Evolutionary conservation across 495 filamentous ascomycete species (phyloP).

Genomic region (Daldinia caldariorum): DNA sequence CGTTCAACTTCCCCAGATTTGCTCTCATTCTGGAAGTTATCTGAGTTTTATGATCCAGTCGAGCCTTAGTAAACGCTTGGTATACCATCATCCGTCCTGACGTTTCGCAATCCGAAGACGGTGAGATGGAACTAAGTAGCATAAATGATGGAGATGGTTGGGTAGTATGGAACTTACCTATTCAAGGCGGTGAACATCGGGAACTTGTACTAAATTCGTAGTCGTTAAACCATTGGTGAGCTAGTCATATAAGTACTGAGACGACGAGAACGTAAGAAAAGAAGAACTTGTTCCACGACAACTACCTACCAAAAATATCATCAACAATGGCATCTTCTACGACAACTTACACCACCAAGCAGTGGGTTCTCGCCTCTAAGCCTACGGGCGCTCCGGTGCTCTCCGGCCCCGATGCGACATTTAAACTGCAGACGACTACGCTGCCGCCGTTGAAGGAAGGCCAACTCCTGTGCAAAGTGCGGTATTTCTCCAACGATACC

Average conservation of each 20-base stretch:
- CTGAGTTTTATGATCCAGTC: background rate
- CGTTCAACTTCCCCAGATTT: slow-evolving; percentile 8
- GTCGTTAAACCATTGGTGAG: background rate
- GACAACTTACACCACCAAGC: slow-evolving; percentile 36
- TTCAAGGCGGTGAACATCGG: slow-evolving; percentile 12
- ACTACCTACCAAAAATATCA: slow-evolving; percentile 10
- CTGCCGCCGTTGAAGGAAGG: slow-evolving; percentile 53
- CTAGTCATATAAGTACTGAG: slow-evolving; percentile 15
- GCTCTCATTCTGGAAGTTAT: background rate
- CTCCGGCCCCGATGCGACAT: slow-evolving; percentile 51
- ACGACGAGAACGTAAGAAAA: slow-evolving; percentile 8
- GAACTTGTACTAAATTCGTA: background rate
- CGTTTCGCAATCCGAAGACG: background rate
- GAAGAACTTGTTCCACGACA: background rate
- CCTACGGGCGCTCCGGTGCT: slow-evolving; percentile 46
- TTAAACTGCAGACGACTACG: slow-evolving; percentile 54
- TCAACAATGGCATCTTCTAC: slow-evolving; percentile 26
- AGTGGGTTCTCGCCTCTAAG: slow-evolving; percentile 54
- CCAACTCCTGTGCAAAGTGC: slow-evolving; percentile 53
- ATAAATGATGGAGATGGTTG: background rate
- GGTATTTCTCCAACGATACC: slow-evolving; percentile 72
- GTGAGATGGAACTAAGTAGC: background rate
- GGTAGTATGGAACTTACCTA: background rate
- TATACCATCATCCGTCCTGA: background rate
- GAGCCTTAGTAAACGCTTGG: background rate